These are phyloP conservation scores for Cephalotrichum gorgonifer DNA, from an alignment of 2,329 filamentous ascomycete species.

Conservation along the genomic window DNA sequence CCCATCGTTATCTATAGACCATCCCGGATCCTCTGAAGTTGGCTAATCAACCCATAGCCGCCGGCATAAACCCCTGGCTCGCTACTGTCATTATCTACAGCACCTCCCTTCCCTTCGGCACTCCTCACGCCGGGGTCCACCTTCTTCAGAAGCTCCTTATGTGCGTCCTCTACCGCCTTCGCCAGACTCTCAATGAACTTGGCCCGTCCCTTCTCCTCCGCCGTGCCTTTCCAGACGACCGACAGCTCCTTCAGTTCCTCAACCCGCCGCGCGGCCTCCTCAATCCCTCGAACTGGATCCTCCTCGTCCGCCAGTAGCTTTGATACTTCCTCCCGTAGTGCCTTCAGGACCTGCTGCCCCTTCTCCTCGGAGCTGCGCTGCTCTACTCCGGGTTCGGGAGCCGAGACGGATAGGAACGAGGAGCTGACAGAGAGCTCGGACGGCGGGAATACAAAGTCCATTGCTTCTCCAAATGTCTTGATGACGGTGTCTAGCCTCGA, in stretches of 20 bases:
- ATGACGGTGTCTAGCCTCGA: slow-evolving; percentile 81
- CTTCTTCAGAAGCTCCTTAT: slow-evolving; percentile 41
- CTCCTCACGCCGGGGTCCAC: slow-evolving; percentile 31
- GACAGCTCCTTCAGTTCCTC: slow-evolving; percentile 68
- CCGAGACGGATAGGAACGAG: slow-evolving; percentile 82
- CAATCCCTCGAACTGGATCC: slow-evolving; percentile 56
- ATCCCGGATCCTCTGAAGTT: slow-evolving; percentile 49
- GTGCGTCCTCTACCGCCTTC: slow-evolving; percentile 71
- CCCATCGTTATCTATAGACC: slow-evolving; percentile 17
- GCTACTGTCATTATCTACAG: slow-evolving; percentile 9
- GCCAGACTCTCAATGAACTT: slow-evolving; percentile 75
- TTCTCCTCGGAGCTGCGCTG: slow-evolving; percentile 71
- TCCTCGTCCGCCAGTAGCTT: slow-evolving; percentile 47
- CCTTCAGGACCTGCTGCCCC: slow-evolving; percentile 68
- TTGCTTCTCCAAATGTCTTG: slow-evolving; percentile 84
- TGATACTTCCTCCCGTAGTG: slow-evolving; percentile 61
- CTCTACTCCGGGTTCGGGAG: slow-evolving; percentile 58
- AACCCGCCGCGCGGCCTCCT: slow-evolving; percentile 63
- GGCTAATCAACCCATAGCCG: slow-evolving; percentile 51
- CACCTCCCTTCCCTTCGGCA: slow-evolving; percentile 20
- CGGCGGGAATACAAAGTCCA: slow-evolving; percentile 88
- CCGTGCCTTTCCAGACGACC: slow-evolving; percentile 88
- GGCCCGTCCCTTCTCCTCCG: slow-evolving; percentile 76
- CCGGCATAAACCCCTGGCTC: slow-evolving; percentile 34
- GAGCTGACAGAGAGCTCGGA: slow-evolving; percentile 77